Evolutionary conservation across 768 basidiomycete genomes (phyloP).

Genomic region (Podaxis sp.): DNA sequence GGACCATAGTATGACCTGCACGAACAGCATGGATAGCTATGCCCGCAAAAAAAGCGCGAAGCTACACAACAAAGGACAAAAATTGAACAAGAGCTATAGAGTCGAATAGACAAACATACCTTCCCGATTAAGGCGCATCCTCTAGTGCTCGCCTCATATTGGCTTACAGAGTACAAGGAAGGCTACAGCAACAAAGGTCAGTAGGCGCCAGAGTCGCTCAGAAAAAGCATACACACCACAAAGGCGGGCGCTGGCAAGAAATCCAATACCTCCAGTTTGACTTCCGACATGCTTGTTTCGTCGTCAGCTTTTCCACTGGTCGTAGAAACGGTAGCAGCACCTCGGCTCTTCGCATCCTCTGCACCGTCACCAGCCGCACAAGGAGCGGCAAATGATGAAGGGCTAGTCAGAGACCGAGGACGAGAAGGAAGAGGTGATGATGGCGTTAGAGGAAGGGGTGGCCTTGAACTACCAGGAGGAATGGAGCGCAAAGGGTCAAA

Average conservation of each 20-base stretch:
- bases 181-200: background rate
- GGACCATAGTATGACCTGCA: background rate
- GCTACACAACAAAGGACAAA: background rate
- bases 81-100: background rate
- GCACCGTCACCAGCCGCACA: background rate
- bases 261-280: background rate
- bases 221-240: background rate
- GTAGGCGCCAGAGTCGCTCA: background rate
- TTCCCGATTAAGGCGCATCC: background rate
- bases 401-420: too few species aligned
- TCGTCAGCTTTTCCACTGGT: background rate
- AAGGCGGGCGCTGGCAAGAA: background rate
- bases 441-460: background rate
- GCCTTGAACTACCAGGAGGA: background rate
- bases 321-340: background rate
- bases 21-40: background rate
- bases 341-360: background rate
- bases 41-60: background rate
- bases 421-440: background rate
- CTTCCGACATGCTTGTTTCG: background rate
- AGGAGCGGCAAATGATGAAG: background rate
- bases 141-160: background rate
- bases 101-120: background rate
- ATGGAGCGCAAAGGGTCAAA: background rate
- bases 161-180: background rate